Conservation (phyloP, 2,329 filamentous ascomycete genomes). For the Leptographium radiaticola region DNA sequence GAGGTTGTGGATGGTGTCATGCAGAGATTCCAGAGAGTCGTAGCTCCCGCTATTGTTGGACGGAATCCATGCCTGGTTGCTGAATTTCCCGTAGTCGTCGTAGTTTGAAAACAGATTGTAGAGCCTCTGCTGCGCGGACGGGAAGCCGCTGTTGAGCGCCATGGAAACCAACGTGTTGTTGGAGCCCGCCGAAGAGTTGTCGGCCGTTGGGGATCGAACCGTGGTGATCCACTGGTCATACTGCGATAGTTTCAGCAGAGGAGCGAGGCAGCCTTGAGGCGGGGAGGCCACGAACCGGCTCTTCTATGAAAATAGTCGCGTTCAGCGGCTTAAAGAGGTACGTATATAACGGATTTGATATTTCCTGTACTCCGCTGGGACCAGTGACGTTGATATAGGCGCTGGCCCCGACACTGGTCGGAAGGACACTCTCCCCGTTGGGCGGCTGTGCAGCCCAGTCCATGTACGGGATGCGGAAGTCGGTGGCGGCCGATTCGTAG, state of each 20-base stretch:
- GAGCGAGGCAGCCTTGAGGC: not conserved
- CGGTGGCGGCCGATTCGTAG: conserved; percentile 36
- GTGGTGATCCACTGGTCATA: conserved; percentile 48
- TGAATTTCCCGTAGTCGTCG: conserved; percentile 53
- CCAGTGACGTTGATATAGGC: conserved; percentile 35
- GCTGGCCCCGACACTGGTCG: conserved; percentile 32
- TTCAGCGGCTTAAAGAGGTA: conserved; percentile 50
- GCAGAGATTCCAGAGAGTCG: conserved; percentile 53
- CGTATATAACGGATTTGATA: conserved; percentile 48
- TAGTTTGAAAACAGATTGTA: conserved; percentile 57
- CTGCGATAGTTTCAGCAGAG: conserved; percentile 19
- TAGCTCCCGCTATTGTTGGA: conserved; percentile 32
- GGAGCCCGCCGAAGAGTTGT: conserved; percentile 32
- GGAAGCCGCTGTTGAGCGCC: conserved; percentile 37
- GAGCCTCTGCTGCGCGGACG: conserved; percentile 46
- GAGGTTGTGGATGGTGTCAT: conserved; percentile 49
- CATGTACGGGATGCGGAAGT: conserved; percentile 46
- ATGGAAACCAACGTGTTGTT: conserved; percentile 43
- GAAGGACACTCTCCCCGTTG: conserved; percentile 31
- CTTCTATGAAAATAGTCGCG: conserved; percentile 40
- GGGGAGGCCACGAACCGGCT: conserved; percentile 35
- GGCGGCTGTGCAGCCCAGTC: conserved; percentile 42
- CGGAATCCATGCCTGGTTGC: conserved; percentile 52
- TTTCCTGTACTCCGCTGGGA: conserved; percentile 40
- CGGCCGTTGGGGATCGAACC: conserved; percentile 37